These are phyloP conservation scores for Ganoderma meredithae DNA, from an alignment of 1,284 basidiomycete genomes.

Conservation along the genomic window DNA sequence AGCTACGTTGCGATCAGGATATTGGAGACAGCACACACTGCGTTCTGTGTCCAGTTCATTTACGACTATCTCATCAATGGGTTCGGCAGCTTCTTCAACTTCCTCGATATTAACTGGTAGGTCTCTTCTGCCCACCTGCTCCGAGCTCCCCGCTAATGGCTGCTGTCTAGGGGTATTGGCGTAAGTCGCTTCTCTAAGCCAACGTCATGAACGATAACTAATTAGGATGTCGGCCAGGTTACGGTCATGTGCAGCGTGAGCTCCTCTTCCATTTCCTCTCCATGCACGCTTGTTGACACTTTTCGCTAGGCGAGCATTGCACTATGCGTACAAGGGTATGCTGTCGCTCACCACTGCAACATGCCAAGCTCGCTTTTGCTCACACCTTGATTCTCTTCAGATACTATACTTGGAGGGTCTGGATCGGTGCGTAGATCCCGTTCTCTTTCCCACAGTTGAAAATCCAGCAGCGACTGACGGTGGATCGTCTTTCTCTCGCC, in stretches of 20 bases:
- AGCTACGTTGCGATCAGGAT: constrained; percentile 17
- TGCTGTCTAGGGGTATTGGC: constrained; percentile 22
- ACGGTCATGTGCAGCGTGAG: constrained; percentile 30
- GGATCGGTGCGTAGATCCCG: constrained; percentile 24
- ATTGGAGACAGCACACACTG: constrained; percentile 30
- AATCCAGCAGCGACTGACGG: background rate
- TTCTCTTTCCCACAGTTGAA: background rate
- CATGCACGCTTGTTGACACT: background rate
- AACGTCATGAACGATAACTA: constrained; percentile 1
- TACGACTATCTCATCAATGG: constrained; percentile 33
- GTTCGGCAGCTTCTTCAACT: constrained; percentile 26
- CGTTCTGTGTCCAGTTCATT: constrained; percentile 33
- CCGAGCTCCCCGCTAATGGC: background rate
- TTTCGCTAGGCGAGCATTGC: constrained; percentile 25
- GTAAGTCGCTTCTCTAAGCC: constrained; percentile 12
- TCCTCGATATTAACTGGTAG: constrained; percentile 27
- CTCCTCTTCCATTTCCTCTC: background rate
- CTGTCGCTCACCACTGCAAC: background rate
- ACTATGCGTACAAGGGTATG: constrained; percentile 31
- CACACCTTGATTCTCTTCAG: constrained; percentile 9
- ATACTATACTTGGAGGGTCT: constrained; percentile 32
- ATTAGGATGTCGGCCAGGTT: constrained; percentile 16
- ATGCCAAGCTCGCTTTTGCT: background rate
- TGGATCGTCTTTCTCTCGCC: background rate
- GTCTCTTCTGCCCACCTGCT: background rate